A percentile compares a stretch with the other conserved stretches of the same genome.
Conservation (phyloP, 176 grass and related monocot species). For the Raddia distichophylla region DNA sequence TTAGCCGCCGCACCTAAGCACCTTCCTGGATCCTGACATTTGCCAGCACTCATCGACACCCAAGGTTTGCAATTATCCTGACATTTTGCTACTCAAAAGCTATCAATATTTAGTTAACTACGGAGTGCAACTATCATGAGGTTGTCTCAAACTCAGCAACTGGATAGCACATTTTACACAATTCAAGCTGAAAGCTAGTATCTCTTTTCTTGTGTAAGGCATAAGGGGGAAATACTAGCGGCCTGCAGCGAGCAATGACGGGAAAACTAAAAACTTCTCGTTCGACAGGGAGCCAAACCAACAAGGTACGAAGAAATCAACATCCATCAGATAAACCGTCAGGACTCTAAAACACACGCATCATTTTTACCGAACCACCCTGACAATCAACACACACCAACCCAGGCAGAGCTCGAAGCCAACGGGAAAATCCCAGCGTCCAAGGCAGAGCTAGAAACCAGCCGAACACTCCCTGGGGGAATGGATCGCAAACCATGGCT, state of each 20-base stretch:
- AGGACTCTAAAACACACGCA: slow-evolving; percentile 3
- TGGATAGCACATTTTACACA: slow-evolving; percentile 2
- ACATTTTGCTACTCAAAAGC: neutral
- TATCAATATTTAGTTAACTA: neutral
- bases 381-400: neutral
- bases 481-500: neutral
- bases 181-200: neutral
- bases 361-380: neutral
- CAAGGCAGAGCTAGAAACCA: neutral
- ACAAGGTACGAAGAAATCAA: neutral
- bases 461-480: neutral
- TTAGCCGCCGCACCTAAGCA: neutral
- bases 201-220: neutral
- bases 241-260: neutral
- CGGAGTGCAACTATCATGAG: neutral
- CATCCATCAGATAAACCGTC: neutral
- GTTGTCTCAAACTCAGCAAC: neutral
- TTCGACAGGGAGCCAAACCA: neutral
- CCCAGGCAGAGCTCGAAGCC: neutral
- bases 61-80: neutral
- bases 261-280: neutral
- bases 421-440: neutral
- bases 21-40: neutral
- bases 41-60: neutral
- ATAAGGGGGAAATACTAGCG: neutral